A percentile compares a stretch with the other conserved stretches of the same genome.
Conservation (phyloP, 768 basidiomycete species). For the Pulveroboletus sp. region DNA sequence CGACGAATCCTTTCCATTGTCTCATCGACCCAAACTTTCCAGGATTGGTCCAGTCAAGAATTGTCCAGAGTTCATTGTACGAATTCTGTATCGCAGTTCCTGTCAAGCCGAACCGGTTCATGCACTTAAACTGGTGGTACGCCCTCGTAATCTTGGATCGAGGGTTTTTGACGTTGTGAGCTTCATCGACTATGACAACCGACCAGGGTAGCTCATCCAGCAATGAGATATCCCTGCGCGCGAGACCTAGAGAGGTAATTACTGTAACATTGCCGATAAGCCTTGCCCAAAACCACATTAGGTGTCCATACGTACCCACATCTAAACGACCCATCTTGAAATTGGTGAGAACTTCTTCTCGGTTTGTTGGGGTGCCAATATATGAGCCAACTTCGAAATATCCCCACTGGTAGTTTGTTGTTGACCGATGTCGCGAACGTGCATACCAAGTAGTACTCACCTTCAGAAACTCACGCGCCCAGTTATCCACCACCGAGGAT, state of each 20-base stretch:
- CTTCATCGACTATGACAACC: conserved; percentile 82
- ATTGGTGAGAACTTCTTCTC: conserved; percentile 55
- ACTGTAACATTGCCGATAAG: conserved; percentile 42
- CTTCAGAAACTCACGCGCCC: conserved; percentile 84
- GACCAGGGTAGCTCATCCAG: conserved; percentile 70
- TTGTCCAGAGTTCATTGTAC: conserved; percentile 87
- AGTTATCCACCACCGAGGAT: conserved; percentile 78
- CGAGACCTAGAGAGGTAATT: conserved; percentile 75
- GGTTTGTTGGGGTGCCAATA: conserved; percentile 47
- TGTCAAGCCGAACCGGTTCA: conserved; percentile 78
- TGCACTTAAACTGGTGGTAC: conserved; percentile 65
- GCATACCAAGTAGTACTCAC: conserved; percentile 36
- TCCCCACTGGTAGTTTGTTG: conserved; percentile 63
- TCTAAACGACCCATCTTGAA: conserved; percentile 84
- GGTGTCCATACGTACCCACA: conserved; percentile 52
- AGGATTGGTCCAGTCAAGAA: conserved; percentile 90
- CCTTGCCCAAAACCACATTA: neutral
- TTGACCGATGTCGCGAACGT: neutral
- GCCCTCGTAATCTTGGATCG: conserved; percentile 61
- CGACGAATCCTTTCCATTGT: conserved; percentile 77
- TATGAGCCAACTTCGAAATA: conserved; percentile 87
- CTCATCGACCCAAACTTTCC: conserved; percentile 64
- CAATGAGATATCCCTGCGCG: conserved; percentile 63
- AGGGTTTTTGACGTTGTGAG: conserved; percentile 84
- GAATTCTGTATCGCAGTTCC: conserved; percentile 85